A percentile compares a stretch with the other conserved stretches of the same genome.
These are phyloP conservation scores for Exserohilum rostratum DNA, from an alignment of 2,329 filamentous ascomycete species.

Conservation along the genomic window DNA sequence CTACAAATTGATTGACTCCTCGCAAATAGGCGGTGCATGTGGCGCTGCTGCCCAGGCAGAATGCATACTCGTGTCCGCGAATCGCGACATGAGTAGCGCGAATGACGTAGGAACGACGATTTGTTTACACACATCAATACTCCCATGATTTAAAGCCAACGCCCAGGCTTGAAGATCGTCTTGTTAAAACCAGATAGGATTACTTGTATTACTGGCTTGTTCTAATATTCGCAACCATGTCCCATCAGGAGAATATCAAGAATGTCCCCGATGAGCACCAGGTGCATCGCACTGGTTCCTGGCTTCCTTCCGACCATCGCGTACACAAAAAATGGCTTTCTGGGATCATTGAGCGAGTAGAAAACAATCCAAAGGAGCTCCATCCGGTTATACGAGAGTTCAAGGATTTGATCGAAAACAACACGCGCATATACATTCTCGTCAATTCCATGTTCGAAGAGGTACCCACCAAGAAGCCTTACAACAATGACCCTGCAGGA, in stretches of 20 bases:
- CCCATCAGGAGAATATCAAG: constrained; percentile 19
- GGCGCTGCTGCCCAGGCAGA: not conserved
- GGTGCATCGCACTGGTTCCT: constrained; percentile 43
- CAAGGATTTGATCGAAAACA: constrained; percentile 67
- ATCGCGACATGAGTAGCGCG: not conserved
- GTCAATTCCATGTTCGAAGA: constrained; percentile 72
- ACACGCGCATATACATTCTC: constrained; percentile 69
- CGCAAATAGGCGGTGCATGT: not conserved
- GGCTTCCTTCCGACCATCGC: constrained; percentile 69
- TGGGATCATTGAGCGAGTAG: constrained; percentile 61
- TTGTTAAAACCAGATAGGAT: too few relatives aligned
- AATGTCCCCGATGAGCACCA: constrained; percentile 26
- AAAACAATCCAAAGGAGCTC: constrained; percentile 58
- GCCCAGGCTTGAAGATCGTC: not conserved
- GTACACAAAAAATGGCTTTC: constrained; percentile 69
- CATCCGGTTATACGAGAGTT: constrained; percentile 69
- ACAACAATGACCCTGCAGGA: constrained; percentile 66
- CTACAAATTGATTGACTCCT: not conserved
- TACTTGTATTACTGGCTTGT: too few relatives aligned
- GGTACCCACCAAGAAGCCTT: constrained; percentile 65
- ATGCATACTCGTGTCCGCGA: too few relatives aligned
- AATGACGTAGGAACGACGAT: constrained; percentile 8
- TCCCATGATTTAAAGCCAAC: not conserved
- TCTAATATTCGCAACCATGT: not conserved
- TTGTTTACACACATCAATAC: not conserved